These are phyloP conservation scores for Cryptosporidium viatorum DNA, from an alignment of 169 alveolate genomes.

Conservation along the genomic window DNA sequence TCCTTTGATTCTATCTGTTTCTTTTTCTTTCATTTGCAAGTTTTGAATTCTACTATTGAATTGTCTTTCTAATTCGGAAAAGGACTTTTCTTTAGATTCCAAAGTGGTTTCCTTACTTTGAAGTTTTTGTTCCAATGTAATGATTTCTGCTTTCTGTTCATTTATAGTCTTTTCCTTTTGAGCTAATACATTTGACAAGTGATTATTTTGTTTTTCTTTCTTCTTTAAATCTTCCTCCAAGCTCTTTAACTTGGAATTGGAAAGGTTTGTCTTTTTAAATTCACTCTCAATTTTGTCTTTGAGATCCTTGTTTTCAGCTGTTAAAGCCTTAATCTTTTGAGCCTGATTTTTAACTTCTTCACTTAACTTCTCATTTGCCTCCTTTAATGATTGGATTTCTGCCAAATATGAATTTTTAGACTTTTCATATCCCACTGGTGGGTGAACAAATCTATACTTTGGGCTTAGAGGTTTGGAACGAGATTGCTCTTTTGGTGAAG, in stretches of 20 bases:
- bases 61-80: neutral
- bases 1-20: neutral
- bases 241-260: neutral
- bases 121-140: neutral
- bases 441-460: slow-evolving; percentile 55
- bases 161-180: neutral
- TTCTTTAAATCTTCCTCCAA: neutral
- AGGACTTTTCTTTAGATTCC: neutral
- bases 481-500: neutral
- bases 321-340: slow-evolving; percentile 2
- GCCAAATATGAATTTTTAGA: neutral
- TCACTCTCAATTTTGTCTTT: neutral
- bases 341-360: neutral
- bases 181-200: neutral
- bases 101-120: neutral
- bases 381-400: slow-evolving; percentile 16
- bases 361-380: neutral
- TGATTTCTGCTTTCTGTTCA: neutral
- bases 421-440: slow-evolving; percentile 54
- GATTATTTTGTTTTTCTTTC: neutral
- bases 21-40: neutral
- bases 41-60: neutral
- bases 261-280: neutral
- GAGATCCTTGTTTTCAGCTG: neutral
- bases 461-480: neutral